Conservation (phyloP, 1,284 basidiomycete species). For the Anthracocystis walkeri region DNA sequence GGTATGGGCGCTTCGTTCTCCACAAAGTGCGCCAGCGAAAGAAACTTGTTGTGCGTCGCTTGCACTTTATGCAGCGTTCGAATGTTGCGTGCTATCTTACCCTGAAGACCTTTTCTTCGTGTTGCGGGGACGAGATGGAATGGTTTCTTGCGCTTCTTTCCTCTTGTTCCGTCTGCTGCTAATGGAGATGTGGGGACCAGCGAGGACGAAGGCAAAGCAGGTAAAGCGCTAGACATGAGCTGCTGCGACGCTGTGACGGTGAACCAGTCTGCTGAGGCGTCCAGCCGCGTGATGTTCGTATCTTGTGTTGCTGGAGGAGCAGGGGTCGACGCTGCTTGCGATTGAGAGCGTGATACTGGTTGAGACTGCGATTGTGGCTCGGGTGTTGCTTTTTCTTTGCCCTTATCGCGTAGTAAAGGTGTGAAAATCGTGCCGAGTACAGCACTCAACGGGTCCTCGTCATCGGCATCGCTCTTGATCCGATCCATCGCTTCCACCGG, state of each 20-base stretch:
- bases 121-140: constrained; percentile 46
- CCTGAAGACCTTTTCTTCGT: constrained; percentile 49
- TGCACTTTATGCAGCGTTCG: constrained; percentile 61
- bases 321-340: constrained; percentile 7
- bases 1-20: constrained; percentile 65
- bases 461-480: constrained; percentile 25
- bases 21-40: constrained; percentile 55
- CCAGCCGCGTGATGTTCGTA: constrained; percentile 6
- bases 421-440: constrained; percentile 32
- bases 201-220: constrained; percentile 38
- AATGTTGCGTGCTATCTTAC: constrained; percentile 60
- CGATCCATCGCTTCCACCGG: constrained; percentile 34
- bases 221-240: constrained; percentile 49
- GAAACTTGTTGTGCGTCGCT: constrained; percentile 62
- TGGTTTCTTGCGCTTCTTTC: constrained; percentile 25
- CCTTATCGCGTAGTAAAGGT: constrained; percentile 25
- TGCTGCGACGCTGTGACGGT: constrained; percentile 49
- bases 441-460: constrained; percentile 24
- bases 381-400: constrained; percentile 42
- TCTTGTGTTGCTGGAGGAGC: constrained; percentile 9
- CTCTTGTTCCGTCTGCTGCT: neutral
- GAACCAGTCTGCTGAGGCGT: constrained; percentile 55
- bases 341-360: constrained; percentile 2
- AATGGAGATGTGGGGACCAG: neutral
- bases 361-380: constrained; percentile 23